Evolutionary conservation across 495 filamentous ascomycete genomes (phyloP).

Genomic region (Daldinia loculata): DNA sequence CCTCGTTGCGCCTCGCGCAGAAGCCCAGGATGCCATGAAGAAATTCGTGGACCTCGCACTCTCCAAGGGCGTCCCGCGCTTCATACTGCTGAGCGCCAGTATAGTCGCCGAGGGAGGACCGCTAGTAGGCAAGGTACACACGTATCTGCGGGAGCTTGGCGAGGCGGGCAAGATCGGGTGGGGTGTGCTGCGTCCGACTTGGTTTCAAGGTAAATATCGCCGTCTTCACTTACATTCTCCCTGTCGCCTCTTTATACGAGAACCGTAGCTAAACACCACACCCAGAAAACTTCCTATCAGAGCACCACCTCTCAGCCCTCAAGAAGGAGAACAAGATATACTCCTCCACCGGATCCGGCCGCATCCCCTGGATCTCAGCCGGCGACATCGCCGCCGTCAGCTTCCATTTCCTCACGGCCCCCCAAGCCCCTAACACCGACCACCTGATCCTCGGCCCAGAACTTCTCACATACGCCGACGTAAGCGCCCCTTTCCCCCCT

Average conservation of each 20-base stretch:
- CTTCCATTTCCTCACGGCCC: slow-evolving; percentile 51
- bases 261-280: background rate
- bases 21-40: slow-evolving; percentile 45
- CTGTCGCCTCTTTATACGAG: background rate
- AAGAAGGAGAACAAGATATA: slow-evolving; percentile 54
- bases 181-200: slow-evolving; percentile 54
- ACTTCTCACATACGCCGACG: slow-evolving; percentile 56
- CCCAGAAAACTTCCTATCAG: slow-evolving; percentile 48
- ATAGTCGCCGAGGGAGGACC: slow-evolving; percentile 49
- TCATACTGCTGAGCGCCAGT: slow-evolving; percentile 56
- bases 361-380: slow-evolving; percentile 57
- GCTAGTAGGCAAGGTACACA: slow-evolving; percentile 50
- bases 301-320: slow-evolving; percentile 47
- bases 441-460: slow-evolving; percentile 57
- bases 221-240: background rate
- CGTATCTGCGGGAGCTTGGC: slow-evolving; percentile 52
- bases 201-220: slow-evolving; percentile 53
- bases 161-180: slow-evolving; percentile 52
- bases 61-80: slow-evolving; percentile 49
- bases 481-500: slow-evolving; percentile 31
- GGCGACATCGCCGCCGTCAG: slow-evolving; percentile 60
- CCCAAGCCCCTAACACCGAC: slow-evolving; percentile 55
- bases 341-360: slow-evolving; percentile 55
- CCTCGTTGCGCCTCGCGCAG: slow-evolving; percentile 47
- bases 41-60: slow-evolving; percentile 53